These are phyloP conservation scores for Leishmania gerbilli DNA, from an alignment of 208 protist species.

Conservation along the genomic window DNA sequence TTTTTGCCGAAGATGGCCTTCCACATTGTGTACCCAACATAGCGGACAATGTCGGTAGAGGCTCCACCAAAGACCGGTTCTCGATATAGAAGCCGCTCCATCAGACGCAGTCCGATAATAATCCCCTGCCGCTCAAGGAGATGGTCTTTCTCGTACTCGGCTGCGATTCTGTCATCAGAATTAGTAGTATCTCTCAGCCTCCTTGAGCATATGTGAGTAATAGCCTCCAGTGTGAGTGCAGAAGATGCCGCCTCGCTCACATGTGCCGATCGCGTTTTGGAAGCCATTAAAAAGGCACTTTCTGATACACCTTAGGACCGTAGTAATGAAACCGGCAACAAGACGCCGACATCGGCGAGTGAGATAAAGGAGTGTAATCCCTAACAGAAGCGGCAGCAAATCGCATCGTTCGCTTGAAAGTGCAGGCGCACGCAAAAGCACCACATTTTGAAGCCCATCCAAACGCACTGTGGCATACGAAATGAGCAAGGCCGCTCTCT, in stretches of 20 bases:
- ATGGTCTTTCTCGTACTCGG: slow-evolving; percentile 28
- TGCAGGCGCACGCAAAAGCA: neutral
- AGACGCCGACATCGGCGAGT: neutral
- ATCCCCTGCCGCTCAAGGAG: slow-evolving; percentile 62
- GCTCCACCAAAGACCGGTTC: slow-evolving; percentile 61
- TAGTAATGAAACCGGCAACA: neutral
- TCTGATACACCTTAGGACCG: neutral
- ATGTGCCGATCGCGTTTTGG: slow-evolving; percentile 12
- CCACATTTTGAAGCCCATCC: neutral
- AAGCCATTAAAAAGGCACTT: slow-evolving; percentile 9
- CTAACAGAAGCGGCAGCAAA: neutral
- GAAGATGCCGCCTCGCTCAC: slow-evolving; percentile 62
- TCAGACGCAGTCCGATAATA: slow-evolving; percentile 60
- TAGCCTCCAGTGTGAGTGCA: slow-evolving; percentile 48
- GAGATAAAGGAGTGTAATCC: neutral
- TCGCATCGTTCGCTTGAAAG: neutral
- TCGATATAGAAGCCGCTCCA: slow-evolving; percentile 76
- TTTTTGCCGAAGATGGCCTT: slow-evolving; percentile 74
- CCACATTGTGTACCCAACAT: slow-evolving; percentile 74
- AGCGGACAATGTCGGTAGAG: slow-evolving; percentile 65
- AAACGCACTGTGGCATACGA: neutral
- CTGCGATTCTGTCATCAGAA: slow-evolving; percentile 24
- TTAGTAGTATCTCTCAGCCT: slow-evolving; percentile 7
- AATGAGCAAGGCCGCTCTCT: neutral
- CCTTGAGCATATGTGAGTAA: slow-evolving; percentile 41